phyloP scores from a whole-genome alignment of 2,329 filamentous ascomycete genomes.

The Curvularia eragrostidis region DNA sequence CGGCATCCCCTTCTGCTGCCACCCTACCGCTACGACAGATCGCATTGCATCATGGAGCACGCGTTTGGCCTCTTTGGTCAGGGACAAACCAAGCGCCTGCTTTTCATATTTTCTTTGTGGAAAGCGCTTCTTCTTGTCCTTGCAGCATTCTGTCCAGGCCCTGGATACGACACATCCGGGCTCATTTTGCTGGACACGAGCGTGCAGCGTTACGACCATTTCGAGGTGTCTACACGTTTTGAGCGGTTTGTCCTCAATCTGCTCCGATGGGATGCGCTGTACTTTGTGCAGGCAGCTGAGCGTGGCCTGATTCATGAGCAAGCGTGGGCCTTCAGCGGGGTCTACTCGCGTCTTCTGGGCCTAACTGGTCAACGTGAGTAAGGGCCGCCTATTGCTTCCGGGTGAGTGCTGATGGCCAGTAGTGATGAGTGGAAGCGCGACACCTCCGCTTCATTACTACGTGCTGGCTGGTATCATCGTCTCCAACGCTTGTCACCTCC shows the following conservation, averaged over 20 bases:
- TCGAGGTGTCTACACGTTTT: slow-evolving; percentile 23
- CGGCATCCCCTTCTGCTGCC: slow-evolving; percentile 4
- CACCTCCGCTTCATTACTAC: slow-evolving; percentile 33
- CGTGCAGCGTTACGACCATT: slow-evolving; percentile 26
- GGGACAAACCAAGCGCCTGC: slow-evolving; percentile 14
- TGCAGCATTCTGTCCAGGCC: slow-evolving; percentile 63
- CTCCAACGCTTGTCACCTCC: slow-evolving; percentile 76
- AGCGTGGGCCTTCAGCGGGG: slow-evolving; percentile 81
- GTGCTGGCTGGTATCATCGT: slow-evolving; percentile 68
- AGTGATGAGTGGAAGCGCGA: slow-evolving; percentile 26
- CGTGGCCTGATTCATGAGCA: slow-evolving; percentile 77
- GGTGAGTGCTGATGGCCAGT: slow-evolving; percentile 44
- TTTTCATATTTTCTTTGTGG: slow-evolving; percentile 64
- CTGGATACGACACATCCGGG: slow-evolving; percentile 80
- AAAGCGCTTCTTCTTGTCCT: slow-evolving; percentile 71
- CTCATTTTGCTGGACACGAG: slow-evolving; percentile 55
- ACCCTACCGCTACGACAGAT: slow-evolving; percentile 3
- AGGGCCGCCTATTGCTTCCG: slow-evolving; percentile 4
- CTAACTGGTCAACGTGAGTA: slow-evolving; percentile 52
- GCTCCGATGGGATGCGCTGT: slow-evolving; percentile 82
- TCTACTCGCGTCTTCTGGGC: slow-evolving; percentile 57
- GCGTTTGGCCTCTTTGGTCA: not conserved
- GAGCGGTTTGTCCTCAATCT: slow-evolving; percentile 62
- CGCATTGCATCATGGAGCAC: slow-evolving; percentile 4
- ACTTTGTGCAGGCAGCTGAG: slow-evolving; percentile 69